Conservation (phyloP, 352 stramenopile species). For the Phytophthora tubulina region DNA sequence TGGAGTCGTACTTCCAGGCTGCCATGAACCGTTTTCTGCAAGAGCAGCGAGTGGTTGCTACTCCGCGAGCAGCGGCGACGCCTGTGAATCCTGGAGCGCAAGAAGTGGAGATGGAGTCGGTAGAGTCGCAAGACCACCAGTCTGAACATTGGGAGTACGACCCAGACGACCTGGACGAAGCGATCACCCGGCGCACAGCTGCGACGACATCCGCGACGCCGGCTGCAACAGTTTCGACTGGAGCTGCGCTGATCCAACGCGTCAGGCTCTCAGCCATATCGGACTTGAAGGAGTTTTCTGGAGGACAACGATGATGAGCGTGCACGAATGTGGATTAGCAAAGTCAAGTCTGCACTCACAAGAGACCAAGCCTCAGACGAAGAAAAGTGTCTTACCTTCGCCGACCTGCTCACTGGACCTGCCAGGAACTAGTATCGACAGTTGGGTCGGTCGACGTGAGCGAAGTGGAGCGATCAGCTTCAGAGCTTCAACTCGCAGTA, state of each 20-base stretch:
- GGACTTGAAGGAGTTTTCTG: no score
- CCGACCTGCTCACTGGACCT: neutral
- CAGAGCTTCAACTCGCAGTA: neutral
- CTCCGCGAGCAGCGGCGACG: no score
- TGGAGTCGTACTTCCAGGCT: slow-evolving; percentile 7
- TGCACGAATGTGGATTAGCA: neutral
- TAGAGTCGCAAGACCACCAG: neutral
- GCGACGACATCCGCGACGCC: neutral
- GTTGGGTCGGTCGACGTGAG: no score
- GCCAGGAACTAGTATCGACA: neutral
- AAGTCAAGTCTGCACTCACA: neutral
- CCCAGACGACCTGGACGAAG: no score
- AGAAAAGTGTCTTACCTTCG: neutral
- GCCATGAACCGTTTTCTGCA: slow-evolving; percentile 6
- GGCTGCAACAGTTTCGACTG: neutral
- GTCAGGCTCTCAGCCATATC: no score
- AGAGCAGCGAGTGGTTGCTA: neutral
- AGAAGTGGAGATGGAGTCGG: slow-evolving; percentile 1
- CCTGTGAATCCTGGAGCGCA: neutral
- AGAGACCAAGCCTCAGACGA: neutral
- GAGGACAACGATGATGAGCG: neutral
- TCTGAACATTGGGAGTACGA: neutral
- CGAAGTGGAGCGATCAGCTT: no score
- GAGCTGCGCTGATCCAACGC: neutral
- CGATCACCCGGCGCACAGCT: no score